These are phyloP conservation scores for Aspergillus ochraceoroseus DNA, from an alignment of 2,329 filamentous ascomycete species.

Conservation along the genomic window DNA sequence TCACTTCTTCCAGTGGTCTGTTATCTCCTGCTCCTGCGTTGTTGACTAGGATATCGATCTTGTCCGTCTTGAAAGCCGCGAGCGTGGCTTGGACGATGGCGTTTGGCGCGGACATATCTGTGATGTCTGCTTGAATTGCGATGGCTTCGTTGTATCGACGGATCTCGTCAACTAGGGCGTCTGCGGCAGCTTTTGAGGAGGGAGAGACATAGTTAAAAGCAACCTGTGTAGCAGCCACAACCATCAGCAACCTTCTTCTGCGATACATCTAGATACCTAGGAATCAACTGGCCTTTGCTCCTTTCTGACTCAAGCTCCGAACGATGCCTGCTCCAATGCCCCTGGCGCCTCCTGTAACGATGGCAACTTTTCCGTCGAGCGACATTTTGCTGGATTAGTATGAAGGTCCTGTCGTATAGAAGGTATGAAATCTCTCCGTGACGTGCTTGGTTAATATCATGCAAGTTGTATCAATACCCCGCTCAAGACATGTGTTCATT, in stretches of 20 bases:
- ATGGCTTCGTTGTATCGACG: constrained; percentile 6
- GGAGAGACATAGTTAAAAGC: constrained; percentile 19
- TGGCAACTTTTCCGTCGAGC: constrained; percentile 18
- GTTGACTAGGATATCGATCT: constrained; percentile 24
- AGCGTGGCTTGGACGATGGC: constrained; percentile 12
- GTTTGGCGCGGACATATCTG: constrained; percentile 8
- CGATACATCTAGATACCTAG: too few species aligned
- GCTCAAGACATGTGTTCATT: too few species aligned
- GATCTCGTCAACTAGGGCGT: constrained; percentile 11
- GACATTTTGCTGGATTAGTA: constrained; percentile 18
- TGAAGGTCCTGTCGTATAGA: neutral
- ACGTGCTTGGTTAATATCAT: too few species aligned
- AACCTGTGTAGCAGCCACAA: constrained; percentile 11
- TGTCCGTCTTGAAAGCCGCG: constrained; percentile 9
- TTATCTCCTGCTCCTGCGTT: constrained; percentile 25
- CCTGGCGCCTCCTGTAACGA: constrained; percentile 20
- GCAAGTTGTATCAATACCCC: too few species aligned
- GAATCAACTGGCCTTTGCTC: constrained; percentile 14
- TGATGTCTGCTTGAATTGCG: constrained; percentile 19
- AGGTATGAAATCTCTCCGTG: neutral
- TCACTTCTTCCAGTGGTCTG: constrained; percentile 19
- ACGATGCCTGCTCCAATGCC: constrained; percentile 20
- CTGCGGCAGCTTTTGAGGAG: constrained; percentile 13
- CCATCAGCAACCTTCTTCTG: too few species aligned
- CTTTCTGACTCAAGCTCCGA: constrained; percentile 12